Evolutionary conservation across 2,329 filamentous ascomycete genomes (phyloP).

Genomic region (Neofusicoccum parvum): DNA sequence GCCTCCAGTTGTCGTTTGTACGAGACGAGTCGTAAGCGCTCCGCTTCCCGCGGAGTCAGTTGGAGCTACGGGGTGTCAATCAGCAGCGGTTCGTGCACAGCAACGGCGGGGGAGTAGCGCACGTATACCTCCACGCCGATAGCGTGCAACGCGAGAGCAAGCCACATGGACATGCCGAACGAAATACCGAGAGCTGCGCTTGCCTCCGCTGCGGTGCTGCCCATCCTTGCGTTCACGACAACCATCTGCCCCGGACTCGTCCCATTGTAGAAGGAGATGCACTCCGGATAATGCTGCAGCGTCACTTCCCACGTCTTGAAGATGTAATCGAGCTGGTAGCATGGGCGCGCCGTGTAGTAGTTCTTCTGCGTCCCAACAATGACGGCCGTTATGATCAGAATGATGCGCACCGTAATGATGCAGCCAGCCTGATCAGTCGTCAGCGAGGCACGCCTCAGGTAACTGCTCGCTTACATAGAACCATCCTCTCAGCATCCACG

Average conservation of each 20-base stretch:
- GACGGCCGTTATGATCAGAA: constrained; percentile 47
- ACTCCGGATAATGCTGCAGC: constrained; percentile 39
- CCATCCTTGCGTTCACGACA: constrained; percentile 32
- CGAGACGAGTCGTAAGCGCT: constrained; percentile 57
- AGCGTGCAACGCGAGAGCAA: constrained; percentile 55
- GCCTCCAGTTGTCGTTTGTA: constrained; percentile 59
- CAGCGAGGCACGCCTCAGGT: no score
- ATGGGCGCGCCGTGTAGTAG: constrained; percentile 29
- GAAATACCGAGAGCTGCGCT: constrained; percentile 49
- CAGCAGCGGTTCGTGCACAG: no score
- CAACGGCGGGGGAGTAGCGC: neutral
- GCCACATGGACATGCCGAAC: constrained; percentile 58
- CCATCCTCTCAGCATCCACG: constrained; percentile 62
- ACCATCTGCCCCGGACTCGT: constrained; percentile 28
- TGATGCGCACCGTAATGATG: constrained; percentile 57
- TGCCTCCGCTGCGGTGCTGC: constrained; percentile 32
- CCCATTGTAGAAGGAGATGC: constrained; percentile 44
- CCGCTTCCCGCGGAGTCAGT: constrained; percentile 54
- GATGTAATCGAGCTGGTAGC: neutral
- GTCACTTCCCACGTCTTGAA: neutral
- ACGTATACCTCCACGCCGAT: constrained; percentile 43
- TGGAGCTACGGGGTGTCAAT: neutral
- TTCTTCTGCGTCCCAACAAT: constrained; percentile 41
- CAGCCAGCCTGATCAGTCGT: constrained; percentile 41
- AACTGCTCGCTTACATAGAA: constrained; percentile 3